A percentile compares a stretch with the other conserved stretches of the same genome.
Evolutionary conservation across 2,329 filamentous ascomycete species (phyloP).

Genomic region (Fonsecaea nubica): DNA sequence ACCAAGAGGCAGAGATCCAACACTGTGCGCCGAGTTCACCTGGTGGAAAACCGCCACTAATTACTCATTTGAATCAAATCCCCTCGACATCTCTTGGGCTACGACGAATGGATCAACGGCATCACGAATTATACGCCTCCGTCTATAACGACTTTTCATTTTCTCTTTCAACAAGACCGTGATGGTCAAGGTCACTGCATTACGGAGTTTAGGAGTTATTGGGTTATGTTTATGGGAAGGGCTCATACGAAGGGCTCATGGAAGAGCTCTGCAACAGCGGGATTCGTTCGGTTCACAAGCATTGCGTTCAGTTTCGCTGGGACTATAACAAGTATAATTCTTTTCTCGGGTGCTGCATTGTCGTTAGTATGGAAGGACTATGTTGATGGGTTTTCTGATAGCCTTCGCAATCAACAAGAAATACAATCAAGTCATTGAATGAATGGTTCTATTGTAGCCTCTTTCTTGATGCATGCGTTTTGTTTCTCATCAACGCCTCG

Average conservation of each 20-base stretch:
- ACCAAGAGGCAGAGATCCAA: conserved; percentile 25
- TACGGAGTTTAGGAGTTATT: not conserved
- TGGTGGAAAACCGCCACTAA: conserved; percentile 6
- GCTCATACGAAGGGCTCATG: no score
- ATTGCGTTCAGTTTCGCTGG: not conserved
- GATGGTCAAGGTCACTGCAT: not conserved
- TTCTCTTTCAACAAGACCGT: not conserved
- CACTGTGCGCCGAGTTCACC: conserved; percentile 14
- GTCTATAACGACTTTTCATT: not conserved
- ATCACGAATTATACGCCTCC: not conserved
- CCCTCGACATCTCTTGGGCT: not conserved
- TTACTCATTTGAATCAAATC: not conserved
- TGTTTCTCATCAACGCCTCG: no score
- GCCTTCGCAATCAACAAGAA: conserved; percentile 1
- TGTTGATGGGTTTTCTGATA: conserved; percentile 3
- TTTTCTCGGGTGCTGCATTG: conserved; percentile 2
- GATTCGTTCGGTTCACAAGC: not conserved
- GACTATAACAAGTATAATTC: conserved; percentile 6
- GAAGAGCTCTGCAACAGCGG: not conserved
- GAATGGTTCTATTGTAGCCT: not conserved
- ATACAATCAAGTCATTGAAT: not conserved
- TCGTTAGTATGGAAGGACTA: not conserved
- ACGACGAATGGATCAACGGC: conserved; percentile 2
- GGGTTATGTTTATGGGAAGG: conserved; percentile 2
- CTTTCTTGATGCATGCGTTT: no score